phyloP scores from a whole-genome alignment of 805 yeast genomes.

The Candida taoyuanica region DNA sequence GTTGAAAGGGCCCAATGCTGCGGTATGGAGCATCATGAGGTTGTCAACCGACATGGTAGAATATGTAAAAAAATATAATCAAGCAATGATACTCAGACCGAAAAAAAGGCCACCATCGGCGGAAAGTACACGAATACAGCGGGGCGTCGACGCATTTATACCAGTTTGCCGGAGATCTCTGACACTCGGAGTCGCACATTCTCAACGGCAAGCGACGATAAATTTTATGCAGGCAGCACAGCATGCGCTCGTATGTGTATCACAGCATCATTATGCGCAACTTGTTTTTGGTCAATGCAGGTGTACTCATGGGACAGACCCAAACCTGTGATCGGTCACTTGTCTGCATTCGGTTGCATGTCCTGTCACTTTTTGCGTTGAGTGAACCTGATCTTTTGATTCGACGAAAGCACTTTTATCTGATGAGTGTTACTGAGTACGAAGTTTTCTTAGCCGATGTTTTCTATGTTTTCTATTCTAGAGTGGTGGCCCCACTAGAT shows the following conservation, averaged over 20 bases:
- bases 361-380: background rate
- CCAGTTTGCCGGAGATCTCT: background rate
- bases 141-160: background rate
- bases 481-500: too few species aligned
- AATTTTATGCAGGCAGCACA: background rate
- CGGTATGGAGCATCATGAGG: slow-evolving; percentile 12
- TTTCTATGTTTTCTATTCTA: too few species aligned
- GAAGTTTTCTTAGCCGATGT: too few species aligned
- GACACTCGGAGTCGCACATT: background rate
- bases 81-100: too few species aligned
- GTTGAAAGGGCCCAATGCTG: slow-evolving; percentile 8
- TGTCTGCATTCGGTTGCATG: background rate
- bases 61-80: too few species aligned
- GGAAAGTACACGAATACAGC: too few species aligned
- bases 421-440: too few species aligned
- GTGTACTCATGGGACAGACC: too few species aligned
- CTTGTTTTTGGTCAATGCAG: background rate
- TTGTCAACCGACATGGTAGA: slow-evolving; percentile 13
- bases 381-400: too few species aligned
- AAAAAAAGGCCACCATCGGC: too few species aligned
- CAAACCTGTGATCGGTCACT: too few species aligned
- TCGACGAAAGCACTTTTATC: too few species aligned
- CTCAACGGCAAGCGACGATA: background rate
- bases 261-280: background rate
- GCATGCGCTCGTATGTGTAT: slow-evolving; percentile 1